These are phyloP conservation scores for Phytophthora podocarpi DNA, from an alignment of 352 stramenopile species.

Conservation along the genomic window DNA sequence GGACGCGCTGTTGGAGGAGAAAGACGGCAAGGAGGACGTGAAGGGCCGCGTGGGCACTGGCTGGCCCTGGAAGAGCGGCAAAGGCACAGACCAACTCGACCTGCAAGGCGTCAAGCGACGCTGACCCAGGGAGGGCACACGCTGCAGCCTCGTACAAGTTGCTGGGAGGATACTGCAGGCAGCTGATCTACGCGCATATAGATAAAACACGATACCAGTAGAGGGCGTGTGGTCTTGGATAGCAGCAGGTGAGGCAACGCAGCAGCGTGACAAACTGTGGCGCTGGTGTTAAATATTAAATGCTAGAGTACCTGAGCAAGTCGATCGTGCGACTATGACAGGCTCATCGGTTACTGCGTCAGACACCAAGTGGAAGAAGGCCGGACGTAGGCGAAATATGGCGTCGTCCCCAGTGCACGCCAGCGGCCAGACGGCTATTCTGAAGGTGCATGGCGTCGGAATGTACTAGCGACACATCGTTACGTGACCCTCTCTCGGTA, in stretches of 20 bases:
- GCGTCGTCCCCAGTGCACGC: slow-evolving; percentile 38
- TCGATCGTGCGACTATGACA: slow-evolving; percentile 1
- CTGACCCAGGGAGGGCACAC: slow-evolving; percentile 6
- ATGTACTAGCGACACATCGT: too few relatives aligned
- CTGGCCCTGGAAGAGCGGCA: slow-evolving; percentile 70
- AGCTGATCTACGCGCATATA: slow-evolving; percentile 3
- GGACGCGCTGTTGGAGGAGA: slow-evolving; percentile 15
- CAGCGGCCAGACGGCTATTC: slow-evolving; percentile 33
- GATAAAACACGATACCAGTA: not conserved
- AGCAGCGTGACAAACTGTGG: too few relatives aligned
- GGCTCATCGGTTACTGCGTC: too few relatives aligned
- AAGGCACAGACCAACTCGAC: slow-evolving; percentile 51
- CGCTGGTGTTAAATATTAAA: slow-evolving; percentile 27
- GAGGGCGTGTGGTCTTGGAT: too few relatives aligned
- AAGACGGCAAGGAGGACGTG: slow-evolving; percentile 53
- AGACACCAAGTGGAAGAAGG: too few relatives aligned
- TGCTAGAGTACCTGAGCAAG: slow-evolving; percentile 28
- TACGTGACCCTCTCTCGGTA: too few relatives aligned
- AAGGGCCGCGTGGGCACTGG: slow-evolving; percentile 61
- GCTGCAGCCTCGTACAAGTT: too few relatives aligned
- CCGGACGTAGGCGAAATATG: too few relatives aligned
- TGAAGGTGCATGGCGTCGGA: slow-evolving; percentile 26
- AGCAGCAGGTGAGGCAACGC: too few relatives aligned
- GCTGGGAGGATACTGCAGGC: too few relatives aligned
- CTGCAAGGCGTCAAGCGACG: slow-evolving; percentile 61